A percentile compares a stretch with the other conserved stretches of the same genome.
phyloP scores from a whole-genome alignment of 495 filamentous ascomycete genomes.

The Neurospora cerealis region DNA sequence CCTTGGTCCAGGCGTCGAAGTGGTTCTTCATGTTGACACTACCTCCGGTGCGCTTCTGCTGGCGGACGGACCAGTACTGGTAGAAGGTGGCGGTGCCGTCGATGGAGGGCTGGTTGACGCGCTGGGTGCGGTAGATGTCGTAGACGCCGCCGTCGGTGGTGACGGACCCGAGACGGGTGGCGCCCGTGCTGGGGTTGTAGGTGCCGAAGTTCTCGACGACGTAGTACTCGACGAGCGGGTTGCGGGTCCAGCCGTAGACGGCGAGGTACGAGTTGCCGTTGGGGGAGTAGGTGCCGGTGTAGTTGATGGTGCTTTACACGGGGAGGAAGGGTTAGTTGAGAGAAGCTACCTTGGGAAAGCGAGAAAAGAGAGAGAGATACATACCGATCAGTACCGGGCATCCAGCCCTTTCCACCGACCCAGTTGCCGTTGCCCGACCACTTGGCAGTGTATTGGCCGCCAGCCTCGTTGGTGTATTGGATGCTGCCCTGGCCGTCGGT shows the following conservation, averaged over 20 bases:
- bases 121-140: constrained; percentile 50
- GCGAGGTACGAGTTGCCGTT: constrained; percentile 37
- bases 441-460: constrained; percentile 43
- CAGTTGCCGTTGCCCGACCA: constrained; percentile 50
- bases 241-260: constrained; percentile 50
- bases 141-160: constrained; percentile 51
- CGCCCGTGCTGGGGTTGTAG: constrained; percentile 45
- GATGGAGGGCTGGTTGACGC: constrained; percentile 50
- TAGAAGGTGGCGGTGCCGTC: constrained; percentile 45
- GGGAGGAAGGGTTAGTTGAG: constrained; percentile 1
- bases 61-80: constrained; percentile 51
- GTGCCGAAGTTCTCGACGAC: constrained; percentile 46
- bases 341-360: neutral
- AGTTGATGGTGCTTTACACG: constrained; percentile 32
- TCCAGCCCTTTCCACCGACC: constrained; percentile 55
- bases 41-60: constrained; percentile 38
- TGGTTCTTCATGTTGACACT: constrained; percentile 44
- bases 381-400: constrained; percentile 36
- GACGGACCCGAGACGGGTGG: constrained; percentile 42
- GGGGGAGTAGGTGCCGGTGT: constrained; percentile 35
- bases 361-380: constrained; percentile 7
- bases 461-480: constrained; percentile 45
- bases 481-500: constrained; percentile 45
- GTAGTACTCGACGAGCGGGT: constrained; percentile 54
- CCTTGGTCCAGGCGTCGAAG: constrained; percentile 50